Conservation (phyloP, 164 flowering plant genomes). For the Santalum album region DNA sequence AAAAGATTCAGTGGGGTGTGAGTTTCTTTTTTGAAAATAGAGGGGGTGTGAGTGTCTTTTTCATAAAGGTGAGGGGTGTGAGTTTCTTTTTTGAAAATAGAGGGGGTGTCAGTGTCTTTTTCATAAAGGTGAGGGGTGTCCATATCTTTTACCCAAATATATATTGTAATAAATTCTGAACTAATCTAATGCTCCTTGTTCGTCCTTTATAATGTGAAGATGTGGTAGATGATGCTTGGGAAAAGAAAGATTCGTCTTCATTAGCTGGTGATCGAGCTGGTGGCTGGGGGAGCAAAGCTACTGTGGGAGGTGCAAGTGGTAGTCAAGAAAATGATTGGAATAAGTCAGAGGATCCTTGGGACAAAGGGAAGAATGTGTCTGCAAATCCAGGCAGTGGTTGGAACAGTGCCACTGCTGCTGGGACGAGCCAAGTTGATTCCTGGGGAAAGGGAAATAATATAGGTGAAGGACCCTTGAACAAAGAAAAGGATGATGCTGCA, state of each 20-base stretch:
- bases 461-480: slow-evolving; percentile 1
- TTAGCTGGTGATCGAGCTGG: slow-evolving; percentile 15
- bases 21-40: too few relatives aligned
- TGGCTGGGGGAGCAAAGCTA: slow-evolving; percentile 16
- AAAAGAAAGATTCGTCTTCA: slow-evolving; percentile 33
- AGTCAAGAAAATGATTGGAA: slow-evolving; percentile 1
- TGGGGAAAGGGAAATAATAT: slow-evolving; percentile 21
- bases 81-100: too few relatives aligned
- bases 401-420: slow-evolving; percentile 10
- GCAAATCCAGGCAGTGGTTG: slow-evolving; percentile 4
- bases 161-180: background rate
- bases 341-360: slow-evolving; percentile 10
- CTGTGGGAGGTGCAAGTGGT: background rate
- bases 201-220: slow-evolving; percentile 9
- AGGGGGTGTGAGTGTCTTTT: too few relatives aligned
- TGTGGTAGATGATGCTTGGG: slow-evolving; percentile 42
- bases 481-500: background rate
- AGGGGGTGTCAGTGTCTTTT: too few relatives aligned
- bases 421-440: slow-evolving; percentile 8
- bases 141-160: too few relatives aligned
- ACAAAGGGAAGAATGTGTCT: slow-evolving; percentile 6
- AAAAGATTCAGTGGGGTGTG: too few relatives aligned
- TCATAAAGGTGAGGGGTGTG: too few relatives aligned
- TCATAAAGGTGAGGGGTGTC: too few relatives aligned
- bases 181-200: background rate